phyloP scores from a whole-genome alignment of 1,284 basidiomycete genomes.

The Puccinia horiana region DNA sequence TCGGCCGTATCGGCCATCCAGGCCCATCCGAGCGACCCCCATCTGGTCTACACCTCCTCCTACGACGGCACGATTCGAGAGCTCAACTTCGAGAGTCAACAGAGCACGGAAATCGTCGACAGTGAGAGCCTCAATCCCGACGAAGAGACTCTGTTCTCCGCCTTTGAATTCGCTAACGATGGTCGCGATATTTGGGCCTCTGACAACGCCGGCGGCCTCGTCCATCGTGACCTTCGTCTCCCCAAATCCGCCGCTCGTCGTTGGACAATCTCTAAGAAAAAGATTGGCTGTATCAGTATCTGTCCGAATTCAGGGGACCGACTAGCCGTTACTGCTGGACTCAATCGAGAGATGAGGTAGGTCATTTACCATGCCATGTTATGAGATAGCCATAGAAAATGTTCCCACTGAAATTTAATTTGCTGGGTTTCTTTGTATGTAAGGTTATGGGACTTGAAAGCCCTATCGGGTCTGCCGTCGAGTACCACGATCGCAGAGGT shows the following conservation, averaged over 20 bases:
- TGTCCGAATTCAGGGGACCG: slow-evolving; percentile 30
- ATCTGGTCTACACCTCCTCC: slow-evolving; percentile 29
- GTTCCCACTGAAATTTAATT: background rate
- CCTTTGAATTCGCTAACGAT: slow-evolving; percentile 42
- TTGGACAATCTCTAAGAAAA: slow-evolving; percentile 34
- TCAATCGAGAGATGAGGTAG: slow-evolving; percentile 46
- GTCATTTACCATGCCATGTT: background rate
- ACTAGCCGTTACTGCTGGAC: slow-evolving; percentile 39
- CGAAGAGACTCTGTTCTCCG: slow-evolving; percentile 27
- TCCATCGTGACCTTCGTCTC: slow-evolving; percentile 35
- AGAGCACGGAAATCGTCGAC: slow-evolving; percentile 41
- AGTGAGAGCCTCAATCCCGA: background rate
- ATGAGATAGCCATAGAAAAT: background rate
- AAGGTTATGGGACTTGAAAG: slow-evolving; percentile 38
- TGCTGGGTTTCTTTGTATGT: background rate
- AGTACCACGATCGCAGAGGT: background rate
- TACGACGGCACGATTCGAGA: slow-evolving; percentile 41
- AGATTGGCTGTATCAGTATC: slow-evolving; percentile 42
- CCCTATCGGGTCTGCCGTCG: background rate
- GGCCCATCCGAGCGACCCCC: slow-evolving; percentile 15
- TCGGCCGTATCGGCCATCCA: slow-evolving; percentile 41
- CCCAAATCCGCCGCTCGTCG: slow-evolving; percentile 18
- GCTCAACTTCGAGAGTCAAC: slow-evolving; percentile 40
- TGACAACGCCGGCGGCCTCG: slow-evolving; percentile 39
- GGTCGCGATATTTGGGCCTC: slow-evolving; percentile 32